Conservation (phyloP, 2,329 filamentous ascomycete genomes). For the Beauveria sp. region DNA sequence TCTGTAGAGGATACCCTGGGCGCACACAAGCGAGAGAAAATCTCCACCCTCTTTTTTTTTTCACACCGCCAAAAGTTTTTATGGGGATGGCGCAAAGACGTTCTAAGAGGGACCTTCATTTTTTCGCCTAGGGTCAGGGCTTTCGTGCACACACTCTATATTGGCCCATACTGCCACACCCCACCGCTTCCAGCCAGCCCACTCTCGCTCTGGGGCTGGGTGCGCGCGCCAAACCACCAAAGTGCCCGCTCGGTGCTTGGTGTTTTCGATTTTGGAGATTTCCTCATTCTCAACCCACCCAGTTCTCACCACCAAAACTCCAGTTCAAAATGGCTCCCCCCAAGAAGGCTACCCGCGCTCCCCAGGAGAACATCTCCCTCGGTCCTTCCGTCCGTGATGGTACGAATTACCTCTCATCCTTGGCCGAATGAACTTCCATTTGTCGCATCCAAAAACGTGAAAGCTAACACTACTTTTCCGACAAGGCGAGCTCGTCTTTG, state of each 20-base stretch:
- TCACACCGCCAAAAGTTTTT: neutral
- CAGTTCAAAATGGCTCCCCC: constrained; percentile 63
- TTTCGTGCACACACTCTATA: neutral
- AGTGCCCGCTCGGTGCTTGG: constrained; percentile 17
- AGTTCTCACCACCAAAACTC: neutral
- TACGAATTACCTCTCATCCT: constrained; percentile 34
- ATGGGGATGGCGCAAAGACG: neutral
- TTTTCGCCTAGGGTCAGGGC: constrained; percentile 25
- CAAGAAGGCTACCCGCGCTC: constrained; percentile 78
- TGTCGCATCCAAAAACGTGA: too few species aligned
- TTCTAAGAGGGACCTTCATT: neutral
- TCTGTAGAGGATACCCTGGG: neutral
- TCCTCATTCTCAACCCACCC: constrained; percentile 14
- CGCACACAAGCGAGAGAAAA: neutral
- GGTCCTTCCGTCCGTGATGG: constrained; percentile 95
- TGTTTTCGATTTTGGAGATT: constrained; percentile 15
- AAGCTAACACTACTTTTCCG: constrained; percentile 4
- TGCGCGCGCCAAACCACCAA: constrained; percentile 17
- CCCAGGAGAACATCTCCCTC: constrained; percentile 96
- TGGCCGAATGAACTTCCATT: too few species aligned
- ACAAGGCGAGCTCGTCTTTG: constrained; percentile 93
- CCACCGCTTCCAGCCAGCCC: constrained; percentile 25
- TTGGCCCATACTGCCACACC: constrained; percentile 26
- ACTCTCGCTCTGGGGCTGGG: neutral
- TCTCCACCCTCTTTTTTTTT: constrained; percentile 15